A percentile compares a stretch with the other conserved stretches of the same genome.
Evolutionary conservation across 139 green algal genomes (phyloP).

Genomic region (Astrephomene gubernaculifera): DNA sequence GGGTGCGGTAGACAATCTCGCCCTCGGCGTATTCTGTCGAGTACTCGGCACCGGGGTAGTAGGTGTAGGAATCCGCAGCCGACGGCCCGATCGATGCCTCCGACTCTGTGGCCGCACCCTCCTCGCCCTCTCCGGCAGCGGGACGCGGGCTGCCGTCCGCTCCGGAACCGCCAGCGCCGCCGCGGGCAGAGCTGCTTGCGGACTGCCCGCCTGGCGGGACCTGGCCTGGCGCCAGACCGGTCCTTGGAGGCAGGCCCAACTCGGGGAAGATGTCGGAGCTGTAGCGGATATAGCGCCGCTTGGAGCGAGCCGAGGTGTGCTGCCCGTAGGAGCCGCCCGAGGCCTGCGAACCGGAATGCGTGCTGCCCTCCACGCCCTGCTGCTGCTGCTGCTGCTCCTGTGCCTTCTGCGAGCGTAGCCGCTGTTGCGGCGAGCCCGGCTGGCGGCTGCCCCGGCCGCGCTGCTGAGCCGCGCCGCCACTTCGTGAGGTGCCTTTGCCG

Average conservation of each 20-base stretch:
- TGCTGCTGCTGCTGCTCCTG: too few relatives aligned
- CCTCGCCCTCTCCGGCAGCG: too few relatives aligned
- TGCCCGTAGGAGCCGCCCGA: background rate
- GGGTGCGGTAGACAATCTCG: background rate
- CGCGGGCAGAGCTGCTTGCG: background rate
- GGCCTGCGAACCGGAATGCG: background rate
- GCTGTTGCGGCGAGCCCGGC: too few relatives aligned
- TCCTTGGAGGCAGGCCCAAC: background rate
- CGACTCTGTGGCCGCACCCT: too few relatives aligned
- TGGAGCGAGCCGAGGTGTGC: background rate
- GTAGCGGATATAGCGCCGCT: conserved; percentile 28
- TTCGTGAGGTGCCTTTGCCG: background rate
- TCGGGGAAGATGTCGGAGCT: conserved; percentile 22
- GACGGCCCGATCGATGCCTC: background rate
- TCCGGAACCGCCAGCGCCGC: background rate
- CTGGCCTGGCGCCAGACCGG: background rate
- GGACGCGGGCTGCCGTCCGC: background rate
- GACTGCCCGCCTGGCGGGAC: background rate
- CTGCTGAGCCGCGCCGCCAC: background rate
- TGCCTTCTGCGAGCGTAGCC: too few relatives aligned
- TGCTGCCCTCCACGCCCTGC: too few relatives aligned
- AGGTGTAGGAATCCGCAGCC: too few relatives aligned
- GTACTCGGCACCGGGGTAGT: too few relatives aligned
- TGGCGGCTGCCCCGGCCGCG: background rate
- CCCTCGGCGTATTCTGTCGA: background rate